Evolutionary conservation across 495 filamentous ascomycete species (phyloP).

Genomic region (Pyrenula aspistea): DNA sequence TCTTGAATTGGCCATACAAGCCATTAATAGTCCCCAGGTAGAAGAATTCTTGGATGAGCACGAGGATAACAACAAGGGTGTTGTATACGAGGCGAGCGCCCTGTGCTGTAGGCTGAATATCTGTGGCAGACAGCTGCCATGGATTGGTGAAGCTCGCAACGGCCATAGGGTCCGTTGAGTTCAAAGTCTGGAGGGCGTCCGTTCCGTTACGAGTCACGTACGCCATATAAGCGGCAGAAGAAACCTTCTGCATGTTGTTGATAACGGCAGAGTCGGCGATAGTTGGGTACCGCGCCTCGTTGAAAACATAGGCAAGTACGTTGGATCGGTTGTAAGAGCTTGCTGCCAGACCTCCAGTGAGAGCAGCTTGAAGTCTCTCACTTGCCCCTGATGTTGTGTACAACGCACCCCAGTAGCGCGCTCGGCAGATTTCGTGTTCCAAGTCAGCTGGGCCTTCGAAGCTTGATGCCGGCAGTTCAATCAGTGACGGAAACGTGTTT

Average conservation of each 20-base stretch:
- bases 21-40: conserved; percentile 30
- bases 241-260: conserved; percentile 15
- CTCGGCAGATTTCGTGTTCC: conserved; percentile 25
- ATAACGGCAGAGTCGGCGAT: conserved; percentile 23
- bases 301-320: conserved; percentile 34
- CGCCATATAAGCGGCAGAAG: conserved; percentile 19
- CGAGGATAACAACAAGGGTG: conserved; percentile 33
- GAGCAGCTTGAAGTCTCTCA: conserved; percentile 17
- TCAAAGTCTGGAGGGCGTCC: conserved; percentile 12
- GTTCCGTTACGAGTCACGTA: conserved; percentile 23
- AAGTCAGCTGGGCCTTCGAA: conserved; percentile 17
- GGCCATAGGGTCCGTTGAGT: conserved; percentile 17
- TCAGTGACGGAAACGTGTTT: conserved; percentile 25
- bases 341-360: conserved; percentile 18
- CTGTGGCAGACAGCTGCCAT: conserved; percentile 21
- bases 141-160: conserved; percentile 27
- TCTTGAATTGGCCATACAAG: conserved; percentile 28
- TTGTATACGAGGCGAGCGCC: conserved; percentile 40
- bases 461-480: conserved; percentile 13
- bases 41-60: conserved; percentile 43
- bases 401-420: conserved; percentile 34
- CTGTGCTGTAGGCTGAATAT: conserved; percentile 35
- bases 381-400: conserved; percentile 27
- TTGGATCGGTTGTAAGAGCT: conserved; percentile 24
- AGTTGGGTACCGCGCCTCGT: conserved; percentile 35